Evolutionary conservation across 2,329 filamentous ascomycete species (phyloP), one percentile per base, ranked within the genome.

Genomic region (Colletotrichum spaethianum): DNA sequence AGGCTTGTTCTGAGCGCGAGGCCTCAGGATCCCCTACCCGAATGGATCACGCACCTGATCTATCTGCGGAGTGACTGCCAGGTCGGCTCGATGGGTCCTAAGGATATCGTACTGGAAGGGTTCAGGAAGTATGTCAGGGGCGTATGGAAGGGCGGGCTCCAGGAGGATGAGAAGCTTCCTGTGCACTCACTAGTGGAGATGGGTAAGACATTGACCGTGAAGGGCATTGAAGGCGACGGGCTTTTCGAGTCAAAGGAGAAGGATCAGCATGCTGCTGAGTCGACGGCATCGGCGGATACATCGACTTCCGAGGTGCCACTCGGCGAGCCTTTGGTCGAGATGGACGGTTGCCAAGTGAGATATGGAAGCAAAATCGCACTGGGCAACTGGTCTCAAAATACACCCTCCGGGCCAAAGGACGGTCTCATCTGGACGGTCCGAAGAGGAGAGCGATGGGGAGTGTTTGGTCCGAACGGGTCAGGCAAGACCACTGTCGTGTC

Each of bases 401-500:
- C 78, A 1, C 79, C 87, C 16, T 76, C 88, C 4, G 88, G 88
- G 0, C 75, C 82, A 23, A 83, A 85, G 70, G 80, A 88, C 1
- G 96, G 96, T 0, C 85, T 98, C 7, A 88, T 92, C 78, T 98
- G 96, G 94, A 93, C 89, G 0, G 92, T 98, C 31, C 90, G 91
- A 48, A 90, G 93, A 63, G 95, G 96, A 31, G 91, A 98, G 79
- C 91, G 95, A 74, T 98, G 95, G 93, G 96, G 94, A 3, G 89
- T 98, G 23, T 96, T 99, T 78, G 96, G 96, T 0, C 93, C 95
- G 40, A 98, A 99, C 77, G 96, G 93, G 16, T 98, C 94, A 0
- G 96, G 96, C 23, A 99, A 99, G 85, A 99, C 96, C 0, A 99
- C 96, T 0, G 88, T 99, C 48, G 89, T 98, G 36, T 96, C 95